phyloP scores from a whole-genome alignment of 1,139 yeast genomes.

The Candida neerlandica region DNA sequence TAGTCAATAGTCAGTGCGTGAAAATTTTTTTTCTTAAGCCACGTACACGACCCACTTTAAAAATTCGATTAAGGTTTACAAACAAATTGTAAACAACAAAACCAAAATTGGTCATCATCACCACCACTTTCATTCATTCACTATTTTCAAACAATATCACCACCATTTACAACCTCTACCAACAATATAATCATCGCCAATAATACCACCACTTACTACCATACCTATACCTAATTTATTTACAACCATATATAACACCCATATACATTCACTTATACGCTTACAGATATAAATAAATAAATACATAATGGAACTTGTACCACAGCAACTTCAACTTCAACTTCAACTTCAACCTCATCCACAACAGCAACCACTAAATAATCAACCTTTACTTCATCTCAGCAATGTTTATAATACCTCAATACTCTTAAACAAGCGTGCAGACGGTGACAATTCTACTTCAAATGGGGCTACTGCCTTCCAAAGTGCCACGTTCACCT shows the following conservation, averaged over 20 bases:
- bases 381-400: constrained; percentile 1
- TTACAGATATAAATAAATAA: background rate
- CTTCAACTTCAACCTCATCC: too few relatives aligned
- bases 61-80: too few relatives aligned
- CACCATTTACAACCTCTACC: too few relatives aligned
- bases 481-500: background rate
- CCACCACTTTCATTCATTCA: too few relatives aligned
- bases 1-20: background rate
- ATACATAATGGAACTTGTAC: background rate
- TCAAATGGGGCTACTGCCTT: background rate
- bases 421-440: constrained; percentile 7
- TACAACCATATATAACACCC: too few relatives aligned
- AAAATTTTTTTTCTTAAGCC: background rate
- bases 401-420: background rate
- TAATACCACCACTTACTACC: too few relatives aligned
- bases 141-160: too few relatives aligned
- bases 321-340: too few relatives aligned
- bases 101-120: background rate
- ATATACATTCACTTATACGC: background rate
- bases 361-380: background rate
- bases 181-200: too few relatives aligned
- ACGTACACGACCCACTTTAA: too few relatives aligned
- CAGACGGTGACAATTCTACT: constrained; percentile 13
- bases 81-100: too few relatives aligned
- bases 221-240: too few relatives aligned